Evolutionary conservation across 164 flowering plant genomes (phyloP).

Genomic region (Chimonanthus salicifolius): DNA sequence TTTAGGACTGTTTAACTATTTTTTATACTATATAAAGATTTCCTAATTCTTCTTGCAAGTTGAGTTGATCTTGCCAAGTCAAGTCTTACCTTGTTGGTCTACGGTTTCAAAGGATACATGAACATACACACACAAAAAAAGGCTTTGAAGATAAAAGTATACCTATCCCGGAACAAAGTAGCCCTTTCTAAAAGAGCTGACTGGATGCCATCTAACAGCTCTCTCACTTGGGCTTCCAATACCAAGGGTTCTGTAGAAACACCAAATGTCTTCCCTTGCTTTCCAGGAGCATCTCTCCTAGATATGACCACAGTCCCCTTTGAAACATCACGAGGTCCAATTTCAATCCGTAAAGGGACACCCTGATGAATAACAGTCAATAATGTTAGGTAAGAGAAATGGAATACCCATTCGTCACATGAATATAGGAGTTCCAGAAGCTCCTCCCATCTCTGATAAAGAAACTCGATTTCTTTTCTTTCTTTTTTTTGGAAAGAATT

Average conservation of each 20-base stretch:
- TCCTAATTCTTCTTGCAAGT: no score
- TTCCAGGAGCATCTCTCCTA: constrained; percentile 92
- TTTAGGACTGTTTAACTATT: no score
- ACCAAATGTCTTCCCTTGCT: constrained; percentile 89
- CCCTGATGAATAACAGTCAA: constrained; percentile 42
- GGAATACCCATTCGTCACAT: neutral
- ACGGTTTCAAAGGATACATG: no score
- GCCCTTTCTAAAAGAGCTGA: constrained; percentile 68
- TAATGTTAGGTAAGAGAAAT: neutral
- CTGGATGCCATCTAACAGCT: constrained; percentile 76
- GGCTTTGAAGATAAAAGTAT: neutral
- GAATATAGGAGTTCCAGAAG: neutral
- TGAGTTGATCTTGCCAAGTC: no score
- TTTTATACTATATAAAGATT: no score
- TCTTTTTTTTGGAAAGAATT: no score
- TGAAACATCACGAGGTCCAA: constrained; percentile 95
- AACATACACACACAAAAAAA: neutral
- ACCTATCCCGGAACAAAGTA: constrained; percentile 76
- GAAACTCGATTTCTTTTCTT: no score
- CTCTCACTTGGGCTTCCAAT: constrained; percentile 55
- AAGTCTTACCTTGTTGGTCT: no score
- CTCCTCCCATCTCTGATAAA: neutral
- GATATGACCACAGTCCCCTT: constrained; percentile 78
- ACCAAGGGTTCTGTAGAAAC: constrained; percentile 68
- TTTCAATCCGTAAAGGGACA: constrained; percentile 88